phyloP scores from a whole-genome alignment of 306 rosid species.

The Alnus rubra region DNA sequence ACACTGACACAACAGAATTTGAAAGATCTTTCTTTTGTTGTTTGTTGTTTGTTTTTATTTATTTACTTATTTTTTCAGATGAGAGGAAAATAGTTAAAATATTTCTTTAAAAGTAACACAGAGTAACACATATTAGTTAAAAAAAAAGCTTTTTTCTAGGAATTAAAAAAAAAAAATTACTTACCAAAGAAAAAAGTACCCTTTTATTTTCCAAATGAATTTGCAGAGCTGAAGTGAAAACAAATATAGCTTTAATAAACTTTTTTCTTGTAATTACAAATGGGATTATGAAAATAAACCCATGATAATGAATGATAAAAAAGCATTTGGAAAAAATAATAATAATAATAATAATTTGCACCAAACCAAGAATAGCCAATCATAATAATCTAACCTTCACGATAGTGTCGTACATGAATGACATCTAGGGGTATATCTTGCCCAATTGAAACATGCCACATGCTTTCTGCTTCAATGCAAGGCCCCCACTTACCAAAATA shows the following conservation, averaged over 20 bases:
- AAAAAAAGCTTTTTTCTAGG: too few species aligned
- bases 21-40: too few species aligned
- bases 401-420: slow-evolving; percentile 9
- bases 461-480: slow-evolving; percentile 9
- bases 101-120: too few species aligned
- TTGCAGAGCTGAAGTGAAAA: too few species aligned
- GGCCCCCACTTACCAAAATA: slow-evolving; percentile 18
- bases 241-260: too few species aligned
- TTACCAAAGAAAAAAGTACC: too few species aligned
- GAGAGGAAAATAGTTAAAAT: too few species aligned
- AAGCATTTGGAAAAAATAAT: background rate
- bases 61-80: background rate
- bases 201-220: too few species aligned
- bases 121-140: too few species aligned
- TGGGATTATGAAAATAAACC: background rate
- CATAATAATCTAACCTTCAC: background rate
- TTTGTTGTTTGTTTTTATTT: too few species aligned
- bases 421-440: slow-evolving; percentile 4
- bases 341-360: background rate
- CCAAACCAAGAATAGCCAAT: background rate
- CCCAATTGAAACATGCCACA: slow-evolving; percentile 16
- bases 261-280: background rate
- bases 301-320: background rate
- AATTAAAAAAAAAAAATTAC: too few species aligned
- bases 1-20: too few species aligned